These are phyloP conservation scores for Sporisorium sorghi DNA, from an alignment of 1,284 basidiomycete genomes.

Conservation along the genomic window DNA sequence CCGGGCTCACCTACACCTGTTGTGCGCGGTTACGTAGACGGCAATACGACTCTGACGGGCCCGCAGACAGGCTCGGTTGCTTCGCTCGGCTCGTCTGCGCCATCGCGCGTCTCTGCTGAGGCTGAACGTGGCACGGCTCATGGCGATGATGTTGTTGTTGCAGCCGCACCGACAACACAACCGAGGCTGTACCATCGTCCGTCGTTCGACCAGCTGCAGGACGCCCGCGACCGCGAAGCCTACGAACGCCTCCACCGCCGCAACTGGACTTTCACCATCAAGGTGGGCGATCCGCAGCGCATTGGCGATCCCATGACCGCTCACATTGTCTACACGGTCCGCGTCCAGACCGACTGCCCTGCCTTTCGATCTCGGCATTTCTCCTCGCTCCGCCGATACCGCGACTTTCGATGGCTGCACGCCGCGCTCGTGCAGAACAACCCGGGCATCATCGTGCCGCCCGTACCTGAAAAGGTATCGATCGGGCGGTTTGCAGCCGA, in stretches of 20 bases:
- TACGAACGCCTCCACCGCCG: conserved; percentile 19
- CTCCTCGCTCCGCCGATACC: conserved; percentile 89
- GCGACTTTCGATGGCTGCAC: conserved; percentile 97
- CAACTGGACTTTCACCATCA: conserved; percentile 53
- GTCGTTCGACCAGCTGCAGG: conserved; percentile 40
- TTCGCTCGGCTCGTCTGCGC: conserved; percentile 23
- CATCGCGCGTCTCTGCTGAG: conserved; percentile 25
- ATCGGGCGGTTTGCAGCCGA: conserved; percentile 73
- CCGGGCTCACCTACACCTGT: conserved; percentile 15
- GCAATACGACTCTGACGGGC: not conserved
- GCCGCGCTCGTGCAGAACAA: conserved; percentile 90
- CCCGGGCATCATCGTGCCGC: conserved; percentile 95
- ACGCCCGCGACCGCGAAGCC: conserved; percentile 30
- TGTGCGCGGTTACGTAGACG: conserved; percentile 6
- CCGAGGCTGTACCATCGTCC: conserved; percentile 47
- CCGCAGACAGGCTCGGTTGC: conserved; percentile 18
- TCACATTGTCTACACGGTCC: conserved; percentile 71
- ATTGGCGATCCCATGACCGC: conserved; percentile 66
- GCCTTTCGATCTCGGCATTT: conserved; percentile 52
- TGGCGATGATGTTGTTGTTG: not conserved
- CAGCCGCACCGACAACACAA: conserved; percentile 2
- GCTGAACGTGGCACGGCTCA: not conserved
- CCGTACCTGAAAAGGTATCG: conserved; percentile 92
- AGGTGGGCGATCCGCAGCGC: conserved; percentile 66
- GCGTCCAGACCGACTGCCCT: conserved; percentile 58